A percentile compares a stretch with the other conserved stretches of the same genome.
Evolutionary conservation across 2,329 filamentous ascomycete species (phyloP).

Genomic region (Chaetoscypha palmicola): DNA sequence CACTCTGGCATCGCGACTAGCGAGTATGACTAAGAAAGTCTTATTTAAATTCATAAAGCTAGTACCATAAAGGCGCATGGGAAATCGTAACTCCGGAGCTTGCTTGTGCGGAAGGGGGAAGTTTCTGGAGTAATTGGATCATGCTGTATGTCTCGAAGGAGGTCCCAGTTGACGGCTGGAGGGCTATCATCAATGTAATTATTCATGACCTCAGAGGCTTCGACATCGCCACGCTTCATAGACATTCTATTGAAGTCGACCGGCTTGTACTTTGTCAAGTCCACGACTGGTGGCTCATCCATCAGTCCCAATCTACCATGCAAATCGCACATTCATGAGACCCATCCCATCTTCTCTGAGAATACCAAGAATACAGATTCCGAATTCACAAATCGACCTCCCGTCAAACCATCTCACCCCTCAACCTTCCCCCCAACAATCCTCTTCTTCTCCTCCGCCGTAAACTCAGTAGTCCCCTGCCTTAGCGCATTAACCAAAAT

Average conservation of each 20-base stretch:
- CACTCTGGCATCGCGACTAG: conserved; percentile 15
- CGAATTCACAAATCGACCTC: background rate
- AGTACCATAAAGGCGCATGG: too few relatives aligned
- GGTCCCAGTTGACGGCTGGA: background rate
- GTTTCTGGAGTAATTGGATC: background rate
- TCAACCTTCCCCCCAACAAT: conserved; percentile 10
- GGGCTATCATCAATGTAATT: background rate
- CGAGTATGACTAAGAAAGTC: background rate
- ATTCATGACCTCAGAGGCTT: background rate
- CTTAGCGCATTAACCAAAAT: conserved; percentile 61
- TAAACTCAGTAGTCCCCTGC: conserved; percentile 59
- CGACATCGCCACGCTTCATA: background rate
- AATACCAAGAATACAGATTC: background rate
- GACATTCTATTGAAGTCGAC: background rate
- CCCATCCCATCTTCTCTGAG: background rate
- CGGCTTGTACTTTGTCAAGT: background rate
- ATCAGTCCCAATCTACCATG: too few relatives aligned
- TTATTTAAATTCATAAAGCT: background rate
- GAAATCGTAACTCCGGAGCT: background rate
- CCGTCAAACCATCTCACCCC: background rate
- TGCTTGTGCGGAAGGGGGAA: background rate
- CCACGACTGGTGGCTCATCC: too few relatives aligned
- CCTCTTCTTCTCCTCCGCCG: conserved; percentile 41
- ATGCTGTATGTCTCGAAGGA: background rate
- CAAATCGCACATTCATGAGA: too few relatives aligned